Base-by-base conservation (phyloP, 352 stramenopile genomes). In the Pythium pyrilobum region DNA sequence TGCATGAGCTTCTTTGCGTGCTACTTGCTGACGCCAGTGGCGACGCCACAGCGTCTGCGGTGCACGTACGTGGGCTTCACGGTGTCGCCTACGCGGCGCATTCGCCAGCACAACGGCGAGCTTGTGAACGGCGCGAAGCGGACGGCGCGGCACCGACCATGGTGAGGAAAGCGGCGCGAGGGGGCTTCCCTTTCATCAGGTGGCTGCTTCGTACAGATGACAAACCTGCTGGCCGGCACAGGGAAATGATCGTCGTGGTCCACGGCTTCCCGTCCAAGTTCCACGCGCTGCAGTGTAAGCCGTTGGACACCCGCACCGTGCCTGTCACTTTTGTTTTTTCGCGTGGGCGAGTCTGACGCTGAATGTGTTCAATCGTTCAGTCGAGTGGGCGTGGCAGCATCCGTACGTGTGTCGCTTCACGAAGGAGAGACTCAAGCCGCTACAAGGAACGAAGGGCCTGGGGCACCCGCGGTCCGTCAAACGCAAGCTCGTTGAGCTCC, bases 301-400 rank as follows among this genome's bases (percentile, higher is more conserved):
- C 13, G 13, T 21, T 43, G 16, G 32, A 9, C 18, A 18, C 23
- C 24, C 31, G 27, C 45, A 5, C n/a, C n/a, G n/a, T n/a, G n/a
- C n/a, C n/a, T n/a, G n/a, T n/a, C n/a, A 18, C 5, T 34, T n/a
- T 4, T 11, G 24, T 13, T 23, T 27, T 6, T 10, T 46, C 5
- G 23, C 27, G 34, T 39, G 41, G 4, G 34, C 15, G 32, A 1
- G n/a, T 37, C 36, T 46, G 3, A 53, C 10, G 32, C 18, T 41
- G n/a, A 36, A 13, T 16, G 10, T 46, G 5, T 31, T 28, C 5
- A 8, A 9, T 21, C 41, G n/a, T 16, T 18, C 18, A 91, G 80
- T 92, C 48, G 81, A 92, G 52, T 92, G 72, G 51, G 72, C 82
- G 13, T 92, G 78, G 81, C 81, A 92, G 62, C 78, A 92, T 52